Conservation (phyloP, 768 basidiomycete genomes). For the Pisolithus albus region DNA sequence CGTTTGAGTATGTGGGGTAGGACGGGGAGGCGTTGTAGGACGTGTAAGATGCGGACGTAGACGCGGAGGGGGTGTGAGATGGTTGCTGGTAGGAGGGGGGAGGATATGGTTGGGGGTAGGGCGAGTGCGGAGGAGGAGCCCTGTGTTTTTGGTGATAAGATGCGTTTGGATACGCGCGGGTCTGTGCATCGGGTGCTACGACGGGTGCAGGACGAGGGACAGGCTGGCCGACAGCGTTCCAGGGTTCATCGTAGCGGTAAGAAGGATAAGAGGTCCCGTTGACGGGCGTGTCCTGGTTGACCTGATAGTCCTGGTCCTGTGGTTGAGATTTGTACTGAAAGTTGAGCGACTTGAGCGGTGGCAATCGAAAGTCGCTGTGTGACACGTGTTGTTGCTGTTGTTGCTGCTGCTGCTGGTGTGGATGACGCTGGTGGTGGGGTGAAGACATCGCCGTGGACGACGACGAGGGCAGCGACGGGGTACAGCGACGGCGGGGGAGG, state of each 20-base stretch:
- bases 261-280: constrained; percentile 5
- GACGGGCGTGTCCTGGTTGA: constrained; percentile 6
- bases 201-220: constrained; percentile 14
- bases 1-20: constrained; percentile 18
- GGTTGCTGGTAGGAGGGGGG: constrained; percentile 4
- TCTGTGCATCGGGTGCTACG: constrained; percentile 9
- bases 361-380: constrained; percentile 48
- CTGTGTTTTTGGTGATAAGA: constrained; percentile 13
- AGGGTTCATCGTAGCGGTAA: not conserved
- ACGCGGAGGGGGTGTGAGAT: constrained; percentile 8
- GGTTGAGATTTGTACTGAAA: constrained; percentile 40
- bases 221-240: not conserved
- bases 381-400: constrained; percentile 24
- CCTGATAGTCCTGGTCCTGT: constrained; percentile 7
- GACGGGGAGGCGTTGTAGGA: constrained; percentile 16
- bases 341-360: constrained; percentile 69
- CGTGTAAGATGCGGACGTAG: constrained; percentile 13
- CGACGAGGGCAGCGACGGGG: not conserved
- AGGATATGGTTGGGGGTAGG: constrained; percentile 11
- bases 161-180: constrained; percentile 5
- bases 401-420: constrained; percentile 30
- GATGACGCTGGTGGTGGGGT: constrained; percentile 24
- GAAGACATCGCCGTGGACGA: constrained; percentile 1
- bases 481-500: not conserved
- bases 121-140: constrained; percentile 9